A percentile compares a stretch with the other conserved stretches of the same genome.
phyloP scores from a whole-genome alignment of 345 rosid genomes.

The Rhodomyrtus tomentosa region DNA sequence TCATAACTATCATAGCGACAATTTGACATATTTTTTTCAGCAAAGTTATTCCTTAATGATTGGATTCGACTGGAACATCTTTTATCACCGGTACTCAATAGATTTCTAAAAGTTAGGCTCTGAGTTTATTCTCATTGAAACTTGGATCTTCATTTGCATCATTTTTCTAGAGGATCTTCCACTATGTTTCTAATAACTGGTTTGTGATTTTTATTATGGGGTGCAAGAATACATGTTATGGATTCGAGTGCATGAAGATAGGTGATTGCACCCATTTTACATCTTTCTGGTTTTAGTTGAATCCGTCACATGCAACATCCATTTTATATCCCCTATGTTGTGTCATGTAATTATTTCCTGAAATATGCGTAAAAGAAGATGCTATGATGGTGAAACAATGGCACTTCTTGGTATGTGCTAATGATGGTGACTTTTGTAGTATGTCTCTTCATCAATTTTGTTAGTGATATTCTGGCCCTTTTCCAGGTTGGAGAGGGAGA shows the following conservation, averaged over 20 bases:
- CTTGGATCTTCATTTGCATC: background rate
- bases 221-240: background rate
- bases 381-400: background rate
- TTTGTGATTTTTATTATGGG: background rate
- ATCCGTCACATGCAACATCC: background rate
- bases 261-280: background rate
- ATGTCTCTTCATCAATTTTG: background rate
- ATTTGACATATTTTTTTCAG: background rate
- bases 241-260: background rate
- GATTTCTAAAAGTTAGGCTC: background rate
- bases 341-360: background rate
- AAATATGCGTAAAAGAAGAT: background rate
- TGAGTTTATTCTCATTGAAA: background rate
- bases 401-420: background rate
- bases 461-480: background rate
- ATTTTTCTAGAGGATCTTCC: background rate
- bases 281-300: background rate
- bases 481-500: constrained; percentile 78
- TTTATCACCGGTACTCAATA: background rate
- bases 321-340: no score
- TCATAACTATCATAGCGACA: background rate
- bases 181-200: background rate
- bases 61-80: background rate
- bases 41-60: background rate
- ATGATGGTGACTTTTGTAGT: background rate